A percentile compares a stretch with the other conserved stretches of the same genome.
Conservation (phyloP, 306 rosid genomes). For the Abrus pulchellus region DNA sequence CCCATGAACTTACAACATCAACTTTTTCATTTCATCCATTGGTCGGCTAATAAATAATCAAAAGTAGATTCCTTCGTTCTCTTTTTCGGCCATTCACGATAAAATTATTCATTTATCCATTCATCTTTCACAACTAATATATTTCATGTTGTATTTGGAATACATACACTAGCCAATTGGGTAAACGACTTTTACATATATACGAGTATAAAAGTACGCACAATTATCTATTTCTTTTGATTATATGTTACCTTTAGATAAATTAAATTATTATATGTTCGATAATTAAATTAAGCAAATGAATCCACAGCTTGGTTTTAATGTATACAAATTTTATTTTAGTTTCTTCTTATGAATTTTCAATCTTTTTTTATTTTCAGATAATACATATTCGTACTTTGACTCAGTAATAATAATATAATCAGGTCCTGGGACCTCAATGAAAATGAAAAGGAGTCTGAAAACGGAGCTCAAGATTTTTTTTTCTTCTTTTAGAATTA, state of each 20-base stretch:
- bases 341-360: background rate
- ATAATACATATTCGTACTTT: background rate
- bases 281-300: background rate
- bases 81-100: slow-evolving; percentile 34
- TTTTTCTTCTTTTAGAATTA: background rate
- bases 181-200: slow-evolving; percentile 24
- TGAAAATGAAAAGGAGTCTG: background rate
- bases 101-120: slow-evolving; percentile 41
- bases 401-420: slow-evolving; percentile 4
- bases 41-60: slow-evolving; percentile 1
- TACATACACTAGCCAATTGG: slow-evolving; percentile 3
- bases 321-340: background rate
- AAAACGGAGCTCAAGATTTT: background rate
- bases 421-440: background rate
- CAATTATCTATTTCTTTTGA: slow-evolving; percentile 3
- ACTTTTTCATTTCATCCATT: background rate
- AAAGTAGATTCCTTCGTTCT: slow-evolving; percentile 39
- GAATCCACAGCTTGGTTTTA: background rate
- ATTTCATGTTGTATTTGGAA: background rate
- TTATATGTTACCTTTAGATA: background rate
- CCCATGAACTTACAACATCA: background rate
- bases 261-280: background rate
- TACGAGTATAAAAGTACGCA: background rate
- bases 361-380: background rate
- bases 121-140: background rate